phyloP scores from a whole-genome alignment of 495 filamentous ascomycete species.

The Peziza echinospora region DNA sequence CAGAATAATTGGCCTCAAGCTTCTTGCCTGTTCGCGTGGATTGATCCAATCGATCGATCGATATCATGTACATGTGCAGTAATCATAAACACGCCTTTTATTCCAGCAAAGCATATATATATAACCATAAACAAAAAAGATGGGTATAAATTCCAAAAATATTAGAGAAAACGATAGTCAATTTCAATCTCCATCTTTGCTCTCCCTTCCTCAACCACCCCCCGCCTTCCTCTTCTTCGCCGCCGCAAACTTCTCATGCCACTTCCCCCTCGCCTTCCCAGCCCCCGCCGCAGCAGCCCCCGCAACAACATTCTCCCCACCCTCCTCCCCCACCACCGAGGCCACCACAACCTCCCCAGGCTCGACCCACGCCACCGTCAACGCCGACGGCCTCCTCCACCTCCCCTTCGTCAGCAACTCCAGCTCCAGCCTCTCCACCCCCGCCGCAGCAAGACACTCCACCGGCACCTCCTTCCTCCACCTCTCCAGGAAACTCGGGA shows the following conservation, averaged over 20 bases:
- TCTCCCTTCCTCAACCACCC: background rate
- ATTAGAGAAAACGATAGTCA: too few relatives aligned
- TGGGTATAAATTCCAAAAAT: too few relatives aligned
- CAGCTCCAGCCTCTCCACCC: too few relatives aligned
- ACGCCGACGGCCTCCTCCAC: background rate
- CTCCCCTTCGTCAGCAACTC: background rate
- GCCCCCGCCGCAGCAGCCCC: conserved; percentile 34
- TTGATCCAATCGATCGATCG: too few relatives aligned
- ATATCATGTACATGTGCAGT: too few relatives aligned
- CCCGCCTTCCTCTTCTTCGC: background rate
- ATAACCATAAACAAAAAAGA: too few relatives aligned
- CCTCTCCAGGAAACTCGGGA: background rate
- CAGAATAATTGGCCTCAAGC: too few relatives aligned
- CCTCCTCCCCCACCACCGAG: background rate
- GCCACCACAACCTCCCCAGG: background rate
- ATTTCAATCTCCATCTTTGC: too few relatives aligned
- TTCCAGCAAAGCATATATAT: too few relatives aligned
- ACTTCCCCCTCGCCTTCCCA: conserved; percentile 44
- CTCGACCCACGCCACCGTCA: background rate
- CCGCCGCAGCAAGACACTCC: background rate
- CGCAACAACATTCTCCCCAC: conserved; percentile 27
- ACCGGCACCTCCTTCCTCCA: background rate
- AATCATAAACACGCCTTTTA: too few relatives aligned
- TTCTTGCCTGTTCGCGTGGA: too few relatives aligned
- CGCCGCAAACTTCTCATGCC: conserved; percentile 64